Conservation (phyloP, 1,284 basidiomycete species). For the Fomitopsis betulina region DNA sequence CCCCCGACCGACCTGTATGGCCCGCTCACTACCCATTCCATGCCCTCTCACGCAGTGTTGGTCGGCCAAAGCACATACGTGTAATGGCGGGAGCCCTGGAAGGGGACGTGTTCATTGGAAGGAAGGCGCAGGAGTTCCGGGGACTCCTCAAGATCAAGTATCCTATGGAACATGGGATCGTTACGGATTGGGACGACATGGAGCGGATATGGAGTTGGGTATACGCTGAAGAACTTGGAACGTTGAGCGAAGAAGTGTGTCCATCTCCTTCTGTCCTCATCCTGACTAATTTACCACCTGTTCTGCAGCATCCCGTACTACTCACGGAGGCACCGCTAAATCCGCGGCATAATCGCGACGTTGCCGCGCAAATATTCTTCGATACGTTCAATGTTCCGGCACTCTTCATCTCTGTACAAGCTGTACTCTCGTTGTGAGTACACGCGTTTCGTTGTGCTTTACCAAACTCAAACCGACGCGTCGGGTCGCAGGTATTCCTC, state of each 20-base stretch:
- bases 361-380: conserved; percentile 97
- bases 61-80: conserved; percentile 91
- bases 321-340: conserved; percentile 95
- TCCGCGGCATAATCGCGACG: conserved; percentile 89
- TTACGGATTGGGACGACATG: conserved; percentile 98
- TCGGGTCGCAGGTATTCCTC: conserved; percentile 83
- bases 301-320: conserved; percentile 85
- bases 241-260: conserved; percentile 90
- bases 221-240: conserved; percentile 91
- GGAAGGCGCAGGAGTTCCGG: conserved; percentile 89
- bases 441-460: not conserved
- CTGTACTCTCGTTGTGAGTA: conserved; percentile 89
- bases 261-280: conserved; percentile 4
- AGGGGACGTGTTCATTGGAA: conserved; percentile 91
- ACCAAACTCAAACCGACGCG: conserved; percentile 8
- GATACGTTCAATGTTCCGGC: conserved; percentile 99
- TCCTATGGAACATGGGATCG: conserved; percentile 95
- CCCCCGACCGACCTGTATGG: conserved; percentile 21
- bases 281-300: not conserved
- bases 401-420: conserved; percentile 95
- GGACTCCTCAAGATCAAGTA: conserved; percentile 96
- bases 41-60: conserved; percentile 57
- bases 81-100: conserved; percentile 96
- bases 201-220: conserved; percentile 98
- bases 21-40: conserved; percentile 16